phyloP scores from a whole-genome alignment of 495 filamentous ascomycete genomes.

The Terfezia claveryi region DNA sequence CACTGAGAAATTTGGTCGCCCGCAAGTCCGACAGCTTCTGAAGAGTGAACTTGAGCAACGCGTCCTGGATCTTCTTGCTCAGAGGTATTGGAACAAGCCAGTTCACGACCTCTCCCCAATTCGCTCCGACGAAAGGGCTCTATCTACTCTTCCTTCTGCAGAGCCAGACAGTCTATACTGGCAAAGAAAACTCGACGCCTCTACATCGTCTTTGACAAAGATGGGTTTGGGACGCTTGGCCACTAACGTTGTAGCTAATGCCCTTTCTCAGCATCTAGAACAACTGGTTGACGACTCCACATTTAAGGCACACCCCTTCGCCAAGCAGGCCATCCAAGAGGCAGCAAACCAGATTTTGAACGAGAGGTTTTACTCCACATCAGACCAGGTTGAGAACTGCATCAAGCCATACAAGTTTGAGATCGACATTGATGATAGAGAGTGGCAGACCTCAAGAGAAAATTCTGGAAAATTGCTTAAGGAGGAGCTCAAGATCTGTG shows the following conservation, averaged over 20 bases:
- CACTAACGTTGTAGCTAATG: conserved; percentile 67
- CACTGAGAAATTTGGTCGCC: conserved; percentile 67
- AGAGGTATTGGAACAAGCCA: conserved; percentile 96
- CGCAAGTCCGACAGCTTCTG: conserved; percentile 68
- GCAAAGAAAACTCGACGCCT: conserved; percentile 86
- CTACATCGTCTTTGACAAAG: conserved; percentile 72
- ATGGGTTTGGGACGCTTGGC: conserved; percentile 81
- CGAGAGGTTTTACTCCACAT: conserved; percentile 86
- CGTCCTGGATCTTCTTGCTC: conserved; percentile 84
- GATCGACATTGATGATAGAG: conserved; percentile 73
- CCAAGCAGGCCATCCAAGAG: conserved; percentile 71
- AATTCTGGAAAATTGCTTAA: conserved; percentile 58
- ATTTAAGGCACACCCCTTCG: conserved; percentile 76
- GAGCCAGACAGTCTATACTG: conserved; percentile 38
- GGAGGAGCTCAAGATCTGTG: conserved; percentile 62
- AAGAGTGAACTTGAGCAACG: conserved; percentile 87
- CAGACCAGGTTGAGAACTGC: conserved; percentile 97
- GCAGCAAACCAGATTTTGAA: conserved; percentile 72
- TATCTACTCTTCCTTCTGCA: conserved; percentile 16
- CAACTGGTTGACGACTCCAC: conserved; percentile 52
- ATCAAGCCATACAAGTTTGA: conserved; percentile 98
- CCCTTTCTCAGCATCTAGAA: conserved; percentile 71
- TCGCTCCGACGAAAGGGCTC: conserved; percentile 11
- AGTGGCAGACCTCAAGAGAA: conserved; percentile 68
- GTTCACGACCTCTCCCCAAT: conserved; percentile 40